A percentile compares a stretch with the other conserved stretches of the same genome.
Evolutionary conservation across 139 green algal species (phyloP).

Genomic region (Tetradesmus obliquus): DNA sequence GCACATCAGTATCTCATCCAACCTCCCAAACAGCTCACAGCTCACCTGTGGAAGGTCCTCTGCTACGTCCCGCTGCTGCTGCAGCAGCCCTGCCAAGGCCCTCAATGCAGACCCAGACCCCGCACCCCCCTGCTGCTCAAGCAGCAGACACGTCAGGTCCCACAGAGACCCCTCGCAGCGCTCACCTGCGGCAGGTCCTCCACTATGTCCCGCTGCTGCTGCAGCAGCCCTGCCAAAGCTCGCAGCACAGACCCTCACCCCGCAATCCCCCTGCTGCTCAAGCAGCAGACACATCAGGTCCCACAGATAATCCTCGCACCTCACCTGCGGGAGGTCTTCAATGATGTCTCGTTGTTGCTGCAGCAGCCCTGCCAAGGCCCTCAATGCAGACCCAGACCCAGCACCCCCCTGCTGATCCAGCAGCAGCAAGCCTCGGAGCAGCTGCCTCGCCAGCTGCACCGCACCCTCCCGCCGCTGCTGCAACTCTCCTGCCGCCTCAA

Average conservation of each 20-base stretch:
- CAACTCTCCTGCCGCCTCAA: neutral
- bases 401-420: neutral
- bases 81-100: too few relatives aligned
- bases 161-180: too few relatives aligned
- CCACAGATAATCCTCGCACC: too few relatives aligned
- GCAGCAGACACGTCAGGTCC: too few relatives aligned
- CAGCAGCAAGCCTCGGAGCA: neutral
- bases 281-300: too few relatives aligned
- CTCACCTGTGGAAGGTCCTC: too few relatives aligned
- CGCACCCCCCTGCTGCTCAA: too few relatives aligned
- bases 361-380: slow-evolving; percentile 3
- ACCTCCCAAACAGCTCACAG: neutral
- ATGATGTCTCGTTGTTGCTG: neutral
- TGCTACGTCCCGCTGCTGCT: too few relatives aligned
- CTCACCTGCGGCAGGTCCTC: too few relatives aligned
- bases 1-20: neutral
- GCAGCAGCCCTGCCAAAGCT: too few relatives aligned
- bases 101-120: too few relatives aligned
- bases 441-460: neutral
- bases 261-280: neutral
- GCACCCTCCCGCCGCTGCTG: slow-evolving; percentile 12
- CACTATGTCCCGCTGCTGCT: too few relatives aligned
- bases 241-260: neutral
- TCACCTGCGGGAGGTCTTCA: neutral
- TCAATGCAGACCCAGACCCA: neutral